Evolutionary conservation across 1,284 basidiomycete genomes (phyloP).

Genomic region (Sanguinoderma infundibulare): DNA sequence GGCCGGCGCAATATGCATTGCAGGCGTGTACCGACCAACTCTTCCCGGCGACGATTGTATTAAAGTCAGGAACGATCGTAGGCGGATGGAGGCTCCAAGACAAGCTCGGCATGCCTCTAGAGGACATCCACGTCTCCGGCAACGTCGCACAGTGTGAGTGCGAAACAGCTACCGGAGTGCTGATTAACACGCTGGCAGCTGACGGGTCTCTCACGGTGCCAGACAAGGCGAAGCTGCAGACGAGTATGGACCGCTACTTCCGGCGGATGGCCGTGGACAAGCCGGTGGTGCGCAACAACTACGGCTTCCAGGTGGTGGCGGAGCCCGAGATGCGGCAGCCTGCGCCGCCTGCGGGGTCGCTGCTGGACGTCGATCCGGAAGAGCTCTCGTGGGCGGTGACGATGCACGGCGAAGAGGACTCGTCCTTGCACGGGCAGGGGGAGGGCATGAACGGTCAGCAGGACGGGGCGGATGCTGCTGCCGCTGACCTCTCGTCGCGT

Average conservation of each 20-base stretch:
- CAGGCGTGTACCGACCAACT: slow-evolving; percentile 45
- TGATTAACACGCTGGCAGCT: not conserved
- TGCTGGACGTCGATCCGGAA: slow-evolving; percentile 54
- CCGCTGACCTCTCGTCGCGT: slow-evolving; percentile 15
- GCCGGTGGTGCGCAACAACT: slow-evolving; percentile 77
- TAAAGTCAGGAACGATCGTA: slow-evolving; percentile 30
- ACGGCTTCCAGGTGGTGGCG: slow-evolving; percentile 62
- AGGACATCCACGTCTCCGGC: slow-evolving; percentile 74
- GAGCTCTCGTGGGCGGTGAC: slow-evolving; percentile 71
- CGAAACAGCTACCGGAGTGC: not conserved
- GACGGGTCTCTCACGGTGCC: slow-evolving; percentile 8
- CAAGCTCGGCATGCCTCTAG: slow-evolving; percentile 74
- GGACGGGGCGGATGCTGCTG: too few species aligned
- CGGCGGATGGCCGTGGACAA: slow-evolving; percentile 65
- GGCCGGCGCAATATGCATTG: slow-evolving; percentile 69
- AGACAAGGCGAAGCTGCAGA: slow-evolving; percentile 70
- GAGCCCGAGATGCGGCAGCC: slow-evolving; percentile 26
- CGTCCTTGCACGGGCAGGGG: slow-evolving; percentile 30
- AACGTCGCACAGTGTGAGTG: slow-evolving; percentile 72
- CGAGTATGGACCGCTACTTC: slow-evolving; percentile 75
- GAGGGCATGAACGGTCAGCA: slow-evolving; percentile 25
- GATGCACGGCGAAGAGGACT: slow-evolving; percentile 69
- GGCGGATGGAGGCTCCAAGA: slow-evolving; percentile 81
- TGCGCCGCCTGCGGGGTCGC: slow-evolving; percentile 17
- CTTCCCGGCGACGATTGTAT: too few species aligned